Percentiles rank a stretch among this genome's conserved stretches.
Conservation (phyloP, 371 early-diverging fungal genomes). For the Nematocida sp. region DNA sequence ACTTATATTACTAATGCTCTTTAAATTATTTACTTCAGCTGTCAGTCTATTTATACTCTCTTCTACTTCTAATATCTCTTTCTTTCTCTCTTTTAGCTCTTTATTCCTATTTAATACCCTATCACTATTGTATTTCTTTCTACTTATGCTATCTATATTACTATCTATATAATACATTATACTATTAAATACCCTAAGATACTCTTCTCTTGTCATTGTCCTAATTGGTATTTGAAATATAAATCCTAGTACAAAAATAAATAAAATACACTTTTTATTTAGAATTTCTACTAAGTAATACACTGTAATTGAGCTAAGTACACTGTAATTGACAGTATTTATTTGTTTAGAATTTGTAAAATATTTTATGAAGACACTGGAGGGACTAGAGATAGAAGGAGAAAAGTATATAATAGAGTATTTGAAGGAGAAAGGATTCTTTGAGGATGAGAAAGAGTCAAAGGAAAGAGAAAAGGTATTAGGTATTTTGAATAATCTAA, state of each 20-base stretch:
- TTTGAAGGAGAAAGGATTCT: conserved; percentile 57
- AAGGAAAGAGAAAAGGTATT: conserved; percentile 66
- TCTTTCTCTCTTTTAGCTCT: too few relatives aligned
- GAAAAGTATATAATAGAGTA: conserved; percentile 52
- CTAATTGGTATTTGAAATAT: too few relatives aligned
- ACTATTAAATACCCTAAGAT: conserved; percentile 8
- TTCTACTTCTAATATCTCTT: neutral
- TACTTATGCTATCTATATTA: neutral
- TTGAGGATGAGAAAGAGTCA: conserved; percentile 66
- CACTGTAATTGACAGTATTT: too few relatives aligned
- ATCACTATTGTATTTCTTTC: neutral
- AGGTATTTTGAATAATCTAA: conserved; percentile 60
- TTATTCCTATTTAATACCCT: neutral
- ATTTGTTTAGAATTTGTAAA: neutral
- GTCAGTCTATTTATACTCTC: neutral
- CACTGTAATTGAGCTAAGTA: too few relatives aligned
- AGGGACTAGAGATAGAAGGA: conserved; percentile 11
- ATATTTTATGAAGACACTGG: conserved; percentile 45
- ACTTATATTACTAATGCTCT: neutral
- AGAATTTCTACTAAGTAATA: too few relatives aligned
- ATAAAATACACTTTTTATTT: too few relatives aligned
- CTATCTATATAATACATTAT: conserved; percentile 27
- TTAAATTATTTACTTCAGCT: neutral
- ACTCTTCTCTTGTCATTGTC: too few relatives aligned
- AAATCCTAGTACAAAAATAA: too few relatives aligned